A percentile compares a stretch with the other conserved stretches of the same genome.
phyloP scores from a whole-genome alignment of 306 rosid species.

The Ormosia semicastrata region DNA sequence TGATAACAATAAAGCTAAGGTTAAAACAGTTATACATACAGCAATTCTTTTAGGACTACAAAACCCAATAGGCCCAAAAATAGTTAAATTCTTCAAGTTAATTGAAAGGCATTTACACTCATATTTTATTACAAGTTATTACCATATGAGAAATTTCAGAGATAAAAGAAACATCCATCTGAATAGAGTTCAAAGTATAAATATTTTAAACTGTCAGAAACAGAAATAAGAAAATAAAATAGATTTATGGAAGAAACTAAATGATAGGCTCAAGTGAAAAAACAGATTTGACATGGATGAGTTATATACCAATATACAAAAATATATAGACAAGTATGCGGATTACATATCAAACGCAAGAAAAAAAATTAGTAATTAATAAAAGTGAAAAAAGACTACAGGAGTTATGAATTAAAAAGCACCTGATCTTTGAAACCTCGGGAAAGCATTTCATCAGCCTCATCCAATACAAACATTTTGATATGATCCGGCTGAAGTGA shows the following conservation, averaged over 20 bases:
- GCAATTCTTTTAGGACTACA: neutral
- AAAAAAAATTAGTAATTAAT: neutral
- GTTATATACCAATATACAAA: neutral
- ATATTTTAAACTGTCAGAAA: neutral
- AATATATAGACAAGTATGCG: neutral
- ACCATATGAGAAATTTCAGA: neutral
- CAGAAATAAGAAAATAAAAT: neutral
- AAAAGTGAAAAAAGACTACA: neutral
- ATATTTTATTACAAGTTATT: neutral
- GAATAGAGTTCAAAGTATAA: neutral
- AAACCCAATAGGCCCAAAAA: neutral
- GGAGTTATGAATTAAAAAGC: neutral
- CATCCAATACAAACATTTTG: slow-evolving; percentile 83
- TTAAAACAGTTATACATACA: neutral
- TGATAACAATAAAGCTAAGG: slow-evolving; percentile 25
- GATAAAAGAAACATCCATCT: neutral
- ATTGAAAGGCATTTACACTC: neutral
- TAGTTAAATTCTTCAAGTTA: neutral
- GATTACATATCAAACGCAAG: neutral
- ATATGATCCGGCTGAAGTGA: slow-evolving; percentile 68
- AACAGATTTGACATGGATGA: neutral
- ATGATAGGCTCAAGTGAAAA: neutral
- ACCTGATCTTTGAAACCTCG: slow-evolving; percentile 88
- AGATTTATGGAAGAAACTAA: neutral
- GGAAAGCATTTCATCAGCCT: slow-evolving; percentile 88